A percentile compares a stretch with the other conserved stretches of the same genome.
Evolutionary conservation across 108 stramenopile species (phyloP).

Genomic region (Nitzschia sp.): DNA sequence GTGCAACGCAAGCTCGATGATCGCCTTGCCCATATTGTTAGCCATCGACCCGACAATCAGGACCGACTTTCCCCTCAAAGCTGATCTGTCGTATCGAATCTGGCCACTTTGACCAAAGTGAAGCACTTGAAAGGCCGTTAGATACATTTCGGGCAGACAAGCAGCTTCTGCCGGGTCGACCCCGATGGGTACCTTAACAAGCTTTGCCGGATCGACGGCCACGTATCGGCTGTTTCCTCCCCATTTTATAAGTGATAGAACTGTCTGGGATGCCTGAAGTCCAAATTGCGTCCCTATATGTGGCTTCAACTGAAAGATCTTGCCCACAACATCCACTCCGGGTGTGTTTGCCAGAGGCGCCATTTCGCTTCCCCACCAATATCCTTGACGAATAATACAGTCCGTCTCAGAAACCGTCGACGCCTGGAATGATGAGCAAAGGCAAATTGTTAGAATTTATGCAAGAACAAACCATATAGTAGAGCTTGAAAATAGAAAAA

Average conservation of each 20-base stretch:
- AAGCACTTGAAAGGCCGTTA: conserved; percentile 52
- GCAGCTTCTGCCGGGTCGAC: conserved; percentile 50
- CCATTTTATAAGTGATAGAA: conserved; percentile 50
- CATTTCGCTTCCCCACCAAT: conserved; percentile 30
- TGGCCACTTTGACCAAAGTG: conserved; percentile 31
- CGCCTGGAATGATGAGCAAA: conserved; percentile 29
- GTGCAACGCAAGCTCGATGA: conserved; percentile 45
- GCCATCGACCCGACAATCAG: conserved; percentile 47
- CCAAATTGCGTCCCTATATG: conserved; percentile 1
- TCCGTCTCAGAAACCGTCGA: conserved; percentile 58
- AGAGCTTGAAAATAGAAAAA: no score
- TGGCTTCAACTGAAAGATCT: conserved; percentile 32
- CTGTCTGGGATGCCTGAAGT: conserved; percentile 51
- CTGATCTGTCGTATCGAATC: conserved; percentile 28
- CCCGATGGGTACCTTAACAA: conserved; percentile 60
- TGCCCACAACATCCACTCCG: conserved; percentile 59
- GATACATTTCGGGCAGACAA: conserved; percentile 44
- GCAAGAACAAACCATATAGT: no score
- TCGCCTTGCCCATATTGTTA: conserved; percentile 41
- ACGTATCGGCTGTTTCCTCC: conserved; percentile 78
- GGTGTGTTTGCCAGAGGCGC: conserved; percentile 34
- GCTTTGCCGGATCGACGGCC: conserved; percentile 44
- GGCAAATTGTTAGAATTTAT: no score
- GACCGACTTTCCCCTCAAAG: conserved; percentile 39
- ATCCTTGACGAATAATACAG: conserved; percentile 54